A percentile compares a stretch with the other conserved stretches of the same genome.
Conservation (phyloP, 2,329 filamentous ascomycete genomes). For the Helminthosporium solani region DNA sequence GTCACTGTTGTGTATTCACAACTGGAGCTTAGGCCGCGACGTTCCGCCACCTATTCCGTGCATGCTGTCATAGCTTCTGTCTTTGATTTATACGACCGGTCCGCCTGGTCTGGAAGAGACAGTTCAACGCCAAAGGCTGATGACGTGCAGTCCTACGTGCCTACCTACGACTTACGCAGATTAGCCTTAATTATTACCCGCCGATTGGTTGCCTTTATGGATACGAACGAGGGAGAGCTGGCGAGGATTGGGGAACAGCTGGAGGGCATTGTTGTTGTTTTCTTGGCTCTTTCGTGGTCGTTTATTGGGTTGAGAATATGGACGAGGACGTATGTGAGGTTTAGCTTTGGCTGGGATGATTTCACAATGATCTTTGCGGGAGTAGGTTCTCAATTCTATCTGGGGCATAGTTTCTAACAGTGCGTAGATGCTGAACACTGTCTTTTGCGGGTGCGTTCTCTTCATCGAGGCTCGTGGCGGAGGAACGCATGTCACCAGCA, state of each 20-base stretch:
- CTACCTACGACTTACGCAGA: not conserved
- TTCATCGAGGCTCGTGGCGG: slow-evolving; percentile 33
- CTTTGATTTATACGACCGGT: not conserved
- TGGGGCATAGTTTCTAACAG: not conserved
- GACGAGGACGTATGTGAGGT: slow-evolving; percentile 42
- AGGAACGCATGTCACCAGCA: slow-evolving; percentile 31
- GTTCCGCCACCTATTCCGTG: slow-evolving; percentile 3
- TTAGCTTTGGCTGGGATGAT: slow-evolving; percentile 49
- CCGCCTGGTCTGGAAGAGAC: not conserved
- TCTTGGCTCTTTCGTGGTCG: slow-evolving; percentile 41
- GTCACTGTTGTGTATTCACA: slow-evolving; percentile 3
- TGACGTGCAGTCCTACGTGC: not conserved
- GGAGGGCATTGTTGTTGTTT: slow-evolving; percentile 34
- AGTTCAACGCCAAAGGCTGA: not conserved
- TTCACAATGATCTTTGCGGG: slow-evolving; percentile 42
- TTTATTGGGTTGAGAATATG: slow-evolving; percentile 43
- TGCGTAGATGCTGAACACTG: slow-evolving; percentile 37
- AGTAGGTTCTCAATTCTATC: slow-evolving; percentile 22
- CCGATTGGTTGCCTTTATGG: too few relatives aligned
- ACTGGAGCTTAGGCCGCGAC: not conserved
- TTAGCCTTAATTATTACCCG: too few relatives aligned
- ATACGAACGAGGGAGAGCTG: slow-evolving; percentile 18
- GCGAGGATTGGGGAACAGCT: slow-evolving; percentile 22
- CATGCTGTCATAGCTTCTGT: not conserved
- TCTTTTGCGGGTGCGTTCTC: slow-evolving; percentile 32